A percentile compares a stretch with the other conserved stretches of the same genome.
Conservation (phyloP, 1,139 yeast species). For the Lodderomyces parapsilosis region DNA sequence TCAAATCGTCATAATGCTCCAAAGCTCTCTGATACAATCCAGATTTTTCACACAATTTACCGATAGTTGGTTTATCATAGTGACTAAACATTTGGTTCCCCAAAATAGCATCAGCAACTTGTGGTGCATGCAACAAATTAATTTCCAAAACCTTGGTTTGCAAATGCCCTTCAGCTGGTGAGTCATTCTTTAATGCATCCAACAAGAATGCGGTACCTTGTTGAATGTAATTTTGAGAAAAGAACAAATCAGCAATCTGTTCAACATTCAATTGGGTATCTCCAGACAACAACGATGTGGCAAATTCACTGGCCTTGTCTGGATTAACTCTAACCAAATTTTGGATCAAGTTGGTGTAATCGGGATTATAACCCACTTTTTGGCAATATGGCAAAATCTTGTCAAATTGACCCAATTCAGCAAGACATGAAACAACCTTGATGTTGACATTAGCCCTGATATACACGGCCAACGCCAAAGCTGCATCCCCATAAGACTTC, state of each 20-base stretch:
- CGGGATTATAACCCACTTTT: constrained; percentile 86
- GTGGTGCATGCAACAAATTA: constrained; percentile 94
- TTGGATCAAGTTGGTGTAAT: constrained; percentile 86
- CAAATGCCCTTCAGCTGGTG: constrained; percentile 92
- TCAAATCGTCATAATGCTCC: constrained; percentile 91
- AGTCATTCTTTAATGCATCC: constrained; percentile 92
- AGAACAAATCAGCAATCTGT: constrained; percentile 87
- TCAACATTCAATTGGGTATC: constrained; percentile 74
- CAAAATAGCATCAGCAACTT: constrained; percentile 97
- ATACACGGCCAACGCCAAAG: constrained; percentile 89
- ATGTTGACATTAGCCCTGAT: constrained; percentile 81
- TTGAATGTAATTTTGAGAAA: constrained; percentile 91
- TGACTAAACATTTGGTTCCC: constrained; percentile 96
- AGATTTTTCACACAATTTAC: constrained; percentile 89
- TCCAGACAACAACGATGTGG: constrained; percentile 73
- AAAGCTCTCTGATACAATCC: constrained; percentile 93
- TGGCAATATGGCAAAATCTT: constrained; percentile 93
- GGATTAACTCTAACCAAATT: constrained; percentile 90
- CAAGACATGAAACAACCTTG: constrained; percentile 89
- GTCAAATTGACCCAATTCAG: constrained; percentile 95
- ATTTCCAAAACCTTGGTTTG: constrained; percentile 95
- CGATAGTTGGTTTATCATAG: constrained; percentile 91
- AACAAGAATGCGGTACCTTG: constrained; percentile 98
- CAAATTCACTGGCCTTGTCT: constrained; percentile 98
- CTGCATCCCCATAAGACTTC: constrained; percentile 74